Base-by-base conservation (phyloP, 192 early-diverging fungal species). In the Gonapodya sp. region DNA sequence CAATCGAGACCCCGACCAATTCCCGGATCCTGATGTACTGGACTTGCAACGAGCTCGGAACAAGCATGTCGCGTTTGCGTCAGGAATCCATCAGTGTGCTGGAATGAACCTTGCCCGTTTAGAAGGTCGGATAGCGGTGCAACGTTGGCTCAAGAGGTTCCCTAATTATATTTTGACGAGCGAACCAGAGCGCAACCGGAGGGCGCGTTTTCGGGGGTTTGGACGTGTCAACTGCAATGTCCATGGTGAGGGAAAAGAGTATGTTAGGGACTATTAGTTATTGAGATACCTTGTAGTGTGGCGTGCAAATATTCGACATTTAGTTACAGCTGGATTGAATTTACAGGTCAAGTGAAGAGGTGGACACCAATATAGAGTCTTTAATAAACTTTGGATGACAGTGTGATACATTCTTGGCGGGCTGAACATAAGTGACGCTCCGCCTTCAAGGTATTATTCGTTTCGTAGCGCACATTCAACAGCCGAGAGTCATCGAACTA, bases 1-100 rank as follows among this genome's bases (percentile, higher is more conserved):
- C 30, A 77, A 77, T 33, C 75, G 75, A 14, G 75, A 77, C 75
- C 75, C 75, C 75, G 31, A 77, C 30, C 75, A 77, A 33, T 77
- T 77, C 75, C 75, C 75, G 8, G 34, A 77, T 2, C 75, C 75
- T 2, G 75, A 77, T 33, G 18, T 16, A 2, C 75, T 77, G 2
- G 75, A 77, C 75, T 14, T 77, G 30, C 18, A 18, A 34, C 75
- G 75, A 2, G 14, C 8, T 33, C 2, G 18, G 8, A 77, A 77
- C 31, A 18, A 18, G 31, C 75, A 77, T 33, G 18, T 77, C 34
- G 75, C 75, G 30, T 77, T 77, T 77, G 75, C 8, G 8, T 32
- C 30, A 18, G 75, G 75, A 16, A 34, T 77, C 30, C 75, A 77
- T 33, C 75, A 34, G 8, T 77, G 75, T 34, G 30, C 34, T 8